These are phyloP conservation scores for Eucalyptus curtisii DNA, from an alignment of 345 rosid species.

Conservation along the genomic window DNA sequence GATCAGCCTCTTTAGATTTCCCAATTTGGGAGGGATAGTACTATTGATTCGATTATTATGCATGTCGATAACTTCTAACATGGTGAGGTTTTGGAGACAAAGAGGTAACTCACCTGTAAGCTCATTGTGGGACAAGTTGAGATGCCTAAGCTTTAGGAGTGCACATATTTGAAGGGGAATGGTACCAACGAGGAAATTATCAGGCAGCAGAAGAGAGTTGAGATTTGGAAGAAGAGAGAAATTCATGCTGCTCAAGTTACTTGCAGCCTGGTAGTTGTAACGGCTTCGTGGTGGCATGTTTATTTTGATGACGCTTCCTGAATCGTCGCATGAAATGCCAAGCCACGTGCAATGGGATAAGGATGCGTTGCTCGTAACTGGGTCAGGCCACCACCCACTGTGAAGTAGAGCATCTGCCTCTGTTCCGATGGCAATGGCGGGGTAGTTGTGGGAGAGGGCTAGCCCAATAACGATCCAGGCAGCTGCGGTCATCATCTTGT, in stretches of 20 bases:
- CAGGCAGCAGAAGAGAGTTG: not conserved
- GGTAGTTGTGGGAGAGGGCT: not conserved
- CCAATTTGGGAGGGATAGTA: not conserved
- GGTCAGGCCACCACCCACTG: not conserved
- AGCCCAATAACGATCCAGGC: not conserved
- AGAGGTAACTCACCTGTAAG: constrained; percentile 1
- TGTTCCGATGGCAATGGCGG: not conserved
- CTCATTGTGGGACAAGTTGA: not conserved
- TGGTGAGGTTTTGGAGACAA: not conserved
- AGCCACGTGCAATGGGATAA: not conserved
- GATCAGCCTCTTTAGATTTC: not conserved
- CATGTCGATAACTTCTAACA: not conserved
- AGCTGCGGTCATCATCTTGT: not conserved
- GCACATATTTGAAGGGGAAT: not conserved
- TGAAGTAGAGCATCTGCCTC: not conserved
- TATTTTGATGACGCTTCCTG: not conserved
- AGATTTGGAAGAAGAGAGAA: constrained; percentile 7
- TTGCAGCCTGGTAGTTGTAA: accelerated
- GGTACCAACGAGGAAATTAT: not conserved
- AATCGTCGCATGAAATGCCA: not conserved
- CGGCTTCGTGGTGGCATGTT: not conserved
- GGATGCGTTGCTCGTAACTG: not conserved
- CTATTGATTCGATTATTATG: not conserved
- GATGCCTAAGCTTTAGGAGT: not conserved
- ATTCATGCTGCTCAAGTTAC: not conserved